Evolutionary conservation across 371 early-diverging fungal species (phyloP), one percentile per base, ranked within the genome.

Genomic region (Mycotypha africana): DNA sequence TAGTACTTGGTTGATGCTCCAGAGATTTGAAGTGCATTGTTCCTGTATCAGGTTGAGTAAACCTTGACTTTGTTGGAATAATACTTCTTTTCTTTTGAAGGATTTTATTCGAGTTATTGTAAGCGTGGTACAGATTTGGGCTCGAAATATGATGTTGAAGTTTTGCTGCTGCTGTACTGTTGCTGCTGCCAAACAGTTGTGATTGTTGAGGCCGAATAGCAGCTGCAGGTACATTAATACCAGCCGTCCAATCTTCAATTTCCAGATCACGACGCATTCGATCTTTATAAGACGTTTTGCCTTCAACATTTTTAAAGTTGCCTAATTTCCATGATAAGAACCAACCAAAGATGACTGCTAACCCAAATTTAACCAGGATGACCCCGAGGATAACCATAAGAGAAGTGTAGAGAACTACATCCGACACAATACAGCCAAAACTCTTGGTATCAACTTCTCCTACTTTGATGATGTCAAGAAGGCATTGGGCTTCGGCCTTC

Each of bases 401-500:
- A 0, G 76, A 76, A 2, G 75, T 56, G 37, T 72, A 65, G 6
- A 84, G 60, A 0, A 84, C 75, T 0, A 74, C 58, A 60, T 89
- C 74, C 5, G 89, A 76, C 0, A 86, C 70, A 46, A 88, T 73
- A 58, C 92, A 90, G 9, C 82, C 78, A 9, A 74, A 52, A 10
- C 88, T 78, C 44, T 76, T 72, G 8, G 83, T 78, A 52, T 89
- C 89, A n/a, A 91, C 67, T 17, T 80, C 79, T 4, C 90, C 92
- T 12, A 88, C 86, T 39, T 81, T 78, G 70, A 85, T 79, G 10
- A 78, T 62, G 6, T 83, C 81, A 14, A 67, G 48, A 35, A 88
- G 55, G 49, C 91, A 90, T 17, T 71, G 52, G 15, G 81, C 84
- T 32, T 61, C 61, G 51, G 56, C 22, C 34, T 49, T 58, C 68